A percentile compares a stretch with the other conserved stretches of the same genome.
phyloP scores from a whole-genome alignment of 805 yeast species.

The Wickerhamiella shivajii region DNA sequence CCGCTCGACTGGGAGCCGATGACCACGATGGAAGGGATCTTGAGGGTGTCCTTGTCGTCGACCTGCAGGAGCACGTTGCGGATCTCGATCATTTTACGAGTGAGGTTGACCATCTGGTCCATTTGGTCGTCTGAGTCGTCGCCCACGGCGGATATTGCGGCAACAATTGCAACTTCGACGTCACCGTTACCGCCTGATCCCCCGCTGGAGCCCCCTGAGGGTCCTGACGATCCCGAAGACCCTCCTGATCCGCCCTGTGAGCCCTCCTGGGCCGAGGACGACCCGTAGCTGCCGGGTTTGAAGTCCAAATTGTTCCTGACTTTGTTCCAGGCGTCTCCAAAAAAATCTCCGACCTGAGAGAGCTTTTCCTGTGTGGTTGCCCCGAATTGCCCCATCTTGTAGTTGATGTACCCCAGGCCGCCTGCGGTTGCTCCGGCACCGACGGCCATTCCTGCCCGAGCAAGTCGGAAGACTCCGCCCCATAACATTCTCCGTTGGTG shows the following conservation, averaged over 20 bases:
- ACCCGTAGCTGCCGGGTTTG: conserved; percentile 1
- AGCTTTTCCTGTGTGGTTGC: conserved; percentile 54
- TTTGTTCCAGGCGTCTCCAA: conserved; percentile 22
- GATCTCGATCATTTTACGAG: conserved; percentile 95
- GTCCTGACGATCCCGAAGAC: not conserved
- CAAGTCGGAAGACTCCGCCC: conserved; percentile 17
- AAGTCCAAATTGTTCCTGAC: conserved; percentile 2
- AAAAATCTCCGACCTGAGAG: conserved; percentile 37
- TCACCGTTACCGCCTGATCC: conserved; percentile 23
- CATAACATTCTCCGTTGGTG: conserved; percentile 17
- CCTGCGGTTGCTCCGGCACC: conserved; percentile 85
- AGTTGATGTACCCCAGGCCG: conserved; percentile 83
- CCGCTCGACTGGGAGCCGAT: conserved; percentile 97
- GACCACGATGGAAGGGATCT: conserved; percentile 88
- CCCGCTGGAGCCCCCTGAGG: conserved; percentile 8
- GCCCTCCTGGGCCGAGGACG: not conserved
- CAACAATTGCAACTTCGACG: conserved; percentile 46
- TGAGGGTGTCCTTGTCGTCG: conserved; percentile 61
- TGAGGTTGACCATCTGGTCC: conserved; percentile 68
- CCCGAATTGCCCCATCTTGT: conserved; percentile 81
- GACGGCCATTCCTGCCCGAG: conserved; percentile 38
- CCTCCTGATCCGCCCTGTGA: conserved; percentile 2
- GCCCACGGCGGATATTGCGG: conserved; percentile 31
- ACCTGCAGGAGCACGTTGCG: conserved; percentile 62
- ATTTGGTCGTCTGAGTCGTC: conserved; percentile 40